Evolutionary conservation across 140 eudicot genomes (phyloP).

Genomic region (Ambrosia hybrid): DNA sequence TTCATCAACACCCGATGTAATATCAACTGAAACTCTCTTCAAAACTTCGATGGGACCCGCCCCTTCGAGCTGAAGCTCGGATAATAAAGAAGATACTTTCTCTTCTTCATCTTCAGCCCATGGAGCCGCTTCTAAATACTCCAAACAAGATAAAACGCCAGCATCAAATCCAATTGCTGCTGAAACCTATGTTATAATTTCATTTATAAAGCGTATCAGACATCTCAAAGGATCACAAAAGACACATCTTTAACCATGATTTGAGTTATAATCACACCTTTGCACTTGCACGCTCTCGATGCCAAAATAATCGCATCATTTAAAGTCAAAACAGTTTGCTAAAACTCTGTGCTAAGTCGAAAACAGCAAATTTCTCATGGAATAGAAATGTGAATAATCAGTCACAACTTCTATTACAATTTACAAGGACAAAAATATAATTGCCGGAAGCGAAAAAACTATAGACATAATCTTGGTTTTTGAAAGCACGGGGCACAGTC

Average conservation of each 20-base stretch:
- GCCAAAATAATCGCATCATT: neutral
- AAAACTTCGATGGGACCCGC: slow-evolving; percentile 72
- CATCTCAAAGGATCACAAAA: neutral
- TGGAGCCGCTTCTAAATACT: slow-evolving; percentile 97
- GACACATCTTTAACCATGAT: neutral
- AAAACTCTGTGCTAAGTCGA: neutral
- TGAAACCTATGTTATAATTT: slow-evolving; percentile 55
- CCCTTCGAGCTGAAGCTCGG: slow-evolving; percentile 80
- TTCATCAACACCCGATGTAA: slow-evolving; percentile 42
- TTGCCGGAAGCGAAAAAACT: neutral
- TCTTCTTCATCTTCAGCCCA: slow-evolving; percentile 97
- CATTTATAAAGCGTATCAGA: slow-evolving; percentile 11
- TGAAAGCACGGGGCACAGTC: no score
- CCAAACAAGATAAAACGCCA: slow-evolving; percentile 88
- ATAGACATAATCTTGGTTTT: no score
- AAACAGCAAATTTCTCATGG: slow-evolving; percentile 2
- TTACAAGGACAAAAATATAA: no score
- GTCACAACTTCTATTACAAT: neutral
- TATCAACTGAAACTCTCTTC: slow-evolving; percentile 69
- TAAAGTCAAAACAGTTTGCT: slow-evolving; percentile 3
- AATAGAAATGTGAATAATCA: neutral
- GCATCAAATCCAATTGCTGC: slow-evolving; percentile 92
- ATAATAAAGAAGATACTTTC: slow-evolving; percentile 72
- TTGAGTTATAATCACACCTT: neutral
- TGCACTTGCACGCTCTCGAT: neutral